These are phyloP conservation scores for Syncephalastrum sp. DNA, from an alignment of 371 early-diverging fungal species.

Conservation along the genomic window DNA sequence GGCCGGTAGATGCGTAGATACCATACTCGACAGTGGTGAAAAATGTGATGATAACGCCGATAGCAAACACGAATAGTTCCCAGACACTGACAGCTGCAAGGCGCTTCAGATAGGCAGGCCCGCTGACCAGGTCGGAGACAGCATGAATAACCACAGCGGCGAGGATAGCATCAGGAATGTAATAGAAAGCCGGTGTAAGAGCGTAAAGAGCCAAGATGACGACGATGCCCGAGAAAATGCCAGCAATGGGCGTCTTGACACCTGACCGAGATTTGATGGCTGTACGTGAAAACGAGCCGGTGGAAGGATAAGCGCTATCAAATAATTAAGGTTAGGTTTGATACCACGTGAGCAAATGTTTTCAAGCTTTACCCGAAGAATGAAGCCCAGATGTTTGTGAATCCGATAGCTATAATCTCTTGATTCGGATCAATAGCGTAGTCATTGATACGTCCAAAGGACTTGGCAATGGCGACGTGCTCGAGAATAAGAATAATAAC, in stretches of 20 bases:
- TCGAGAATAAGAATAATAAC: slow-evolving; percentile 77
- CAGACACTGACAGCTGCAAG: slow-evolving; percentile 49
- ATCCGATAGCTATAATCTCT: slow-evolving; percentile 84
- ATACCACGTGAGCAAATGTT: not conserved
- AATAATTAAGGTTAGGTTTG: slow-evolving; percentile 1
- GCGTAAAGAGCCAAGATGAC: slow-evolving; percentile 80
- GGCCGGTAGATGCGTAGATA: slow-evolving; percentile 64
- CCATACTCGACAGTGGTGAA: slow-evolving; percentile 72
- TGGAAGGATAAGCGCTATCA: slow-evolving; percentile 43
- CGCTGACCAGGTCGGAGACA: slow-evolving; percentile 58
- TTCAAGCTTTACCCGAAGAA: slow-evolving; percentile 79
- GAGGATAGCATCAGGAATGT: slow-evolving; percentile 77
- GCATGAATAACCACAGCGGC: slow-evolving; percentile 81
- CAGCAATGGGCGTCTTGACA: slow-evolving; percentile 81
- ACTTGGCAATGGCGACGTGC: slow-evolving; percentile 81
- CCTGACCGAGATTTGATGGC: slow-evolving; percentile 82
- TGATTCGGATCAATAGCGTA: slow-evolving; percentile 68
- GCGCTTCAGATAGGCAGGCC: slow-evolving; percentile 31
- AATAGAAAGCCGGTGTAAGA: slow-evolving; percentile 83
- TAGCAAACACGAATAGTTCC: slow-evolving; percentile 50
- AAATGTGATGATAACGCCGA: slow-evolving; percentile 62
- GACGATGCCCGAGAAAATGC: slow-evolving; percentile 70
- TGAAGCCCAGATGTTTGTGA: slow-evolving; percentile 76
- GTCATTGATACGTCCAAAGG: slow-evolving; percentile 76
- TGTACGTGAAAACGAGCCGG: slow-evolving; percentile 51